phyloP scores from a whole-genome alignment of 192 early-diverging fungal genomes.

The Backusella sp. region DNA sequence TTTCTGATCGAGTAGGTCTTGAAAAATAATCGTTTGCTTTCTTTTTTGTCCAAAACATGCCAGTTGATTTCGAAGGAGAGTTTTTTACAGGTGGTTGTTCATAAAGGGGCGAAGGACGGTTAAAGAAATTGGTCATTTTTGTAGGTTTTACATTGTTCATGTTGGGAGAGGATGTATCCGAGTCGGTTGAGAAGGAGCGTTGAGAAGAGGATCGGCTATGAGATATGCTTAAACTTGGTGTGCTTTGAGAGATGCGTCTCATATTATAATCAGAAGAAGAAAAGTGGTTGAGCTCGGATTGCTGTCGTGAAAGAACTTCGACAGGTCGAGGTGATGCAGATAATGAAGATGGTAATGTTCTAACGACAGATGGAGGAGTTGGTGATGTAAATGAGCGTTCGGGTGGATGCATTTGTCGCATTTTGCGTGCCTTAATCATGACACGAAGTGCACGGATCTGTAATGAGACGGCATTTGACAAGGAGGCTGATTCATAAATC shows the following conservation, averaged over 20 bases:
- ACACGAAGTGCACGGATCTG: conserved; percentile 57
- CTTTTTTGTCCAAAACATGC: background rate
- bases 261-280: background rate
- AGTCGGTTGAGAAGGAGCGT: background rate
- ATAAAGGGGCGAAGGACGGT: background rate
- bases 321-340: background rate
- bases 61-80: background rate
- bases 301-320: background rate
- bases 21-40: conserved; percentile 4
- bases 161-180: background rate
- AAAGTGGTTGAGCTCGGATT: background rate
- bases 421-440: conserved; percentile 55
- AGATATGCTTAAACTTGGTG: background rate
- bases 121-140: background rate
- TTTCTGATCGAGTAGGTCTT: background rate
- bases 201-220: background rate
- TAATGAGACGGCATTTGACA: conserved; percentile 59
- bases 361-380: background rate
- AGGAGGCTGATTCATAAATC: conserved; percentile 65
- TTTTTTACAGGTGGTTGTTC: background rate
- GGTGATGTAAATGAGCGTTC: background rate
- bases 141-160: background rate
- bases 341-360: background rate
- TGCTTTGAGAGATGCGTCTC: background rate
- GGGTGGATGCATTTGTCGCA: conserved; percentile 23